Evolutionary conservation across 169 alveolate genomes (phyloP).

Genomic region (Eimeria sp.): DNA sequence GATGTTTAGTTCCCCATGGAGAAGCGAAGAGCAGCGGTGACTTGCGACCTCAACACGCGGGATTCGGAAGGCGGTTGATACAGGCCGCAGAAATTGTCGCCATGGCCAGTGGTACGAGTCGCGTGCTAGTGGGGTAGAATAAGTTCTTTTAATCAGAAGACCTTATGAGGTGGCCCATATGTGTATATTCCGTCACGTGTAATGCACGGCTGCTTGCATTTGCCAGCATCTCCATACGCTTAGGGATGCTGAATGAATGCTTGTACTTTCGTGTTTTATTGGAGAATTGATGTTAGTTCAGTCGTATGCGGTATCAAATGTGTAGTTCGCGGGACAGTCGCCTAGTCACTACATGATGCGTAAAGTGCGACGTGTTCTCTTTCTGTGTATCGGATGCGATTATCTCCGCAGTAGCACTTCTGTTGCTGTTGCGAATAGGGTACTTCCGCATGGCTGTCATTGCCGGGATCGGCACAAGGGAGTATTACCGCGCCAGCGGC

Average conservation of each 20-base stretch:
- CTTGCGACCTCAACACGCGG: constrained; percentile 84
- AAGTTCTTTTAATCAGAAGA: not conserved
- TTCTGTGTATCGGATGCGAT: not conserved
- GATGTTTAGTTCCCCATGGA: constrained; percentile 79
- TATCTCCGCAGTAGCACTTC: not conserved
- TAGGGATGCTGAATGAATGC: not conserved
- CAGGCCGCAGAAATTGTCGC: constrained; percentile 82
- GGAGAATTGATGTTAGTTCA: not conserved
- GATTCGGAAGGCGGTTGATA: constrained; percentile 79
- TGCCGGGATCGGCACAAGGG: constrained; percentile 99
- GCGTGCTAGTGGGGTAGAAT: not conserved
- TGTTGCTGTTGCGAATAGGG: constrained; percentile 42
- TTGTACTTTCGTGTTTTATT: too few species aligned
- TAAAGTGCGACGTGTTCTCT: too few species aligned
- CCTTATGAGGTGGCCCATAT: not conserved
- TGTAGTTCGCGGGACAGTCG: too few species aligned
- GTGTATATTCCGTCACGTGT: not conserved
- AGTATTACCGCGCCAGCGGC: constrained; percentile 98
- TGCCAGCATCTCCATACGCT: not conserved
- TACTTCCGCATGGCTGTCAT: constrained; percentile 97
- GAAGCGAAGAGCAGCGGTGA: constrained; percentile 77
- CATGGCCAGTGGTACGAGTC: constrained; percentile 57
- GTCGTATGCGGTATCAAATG: not conserved
- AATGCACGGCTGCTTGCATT: not conserved
- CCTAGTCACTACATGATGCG: not conserved